Base-by-base conservation (phyloP, 106 monocot genomes). In the Triglochin maritima region DNA sequence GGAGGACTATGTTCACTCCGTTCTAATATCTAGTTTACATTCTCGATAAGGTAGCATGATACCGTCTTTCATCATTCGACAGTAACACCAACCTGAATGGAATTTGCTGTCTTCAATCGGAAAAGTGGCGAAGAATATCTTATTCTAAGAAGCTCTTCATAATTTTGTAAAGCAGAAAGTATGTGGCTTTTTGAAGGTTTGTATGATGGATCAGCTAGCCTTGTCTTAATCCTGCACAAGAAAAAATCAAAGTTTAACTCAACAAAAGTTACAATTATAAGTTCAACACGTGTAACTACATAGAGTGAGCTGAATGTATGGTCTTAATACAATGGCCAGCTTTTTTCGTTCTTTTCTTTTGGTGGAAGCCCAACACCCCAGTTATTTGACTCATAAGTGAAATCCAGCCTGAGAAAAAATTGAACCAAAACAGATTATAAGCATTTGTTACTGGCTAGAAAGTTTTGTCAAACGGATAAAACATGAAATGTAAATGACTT, bases 331-430 rank as follows among this genome's bases (percentile, higher is more conserved):
- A 88, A 52, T 44, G 76, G 92, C 92, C 92, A 93, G 71, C 72
- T 88, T 6, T 71, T 83, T 59, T 88, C 92, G 74, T 93, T 93
- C 77, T 93, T 93, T 74, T 78, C 88, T 71, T 72, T 88, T 13
- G 88, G 92, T 64, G 92, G 92, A 69, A 93, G 83, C 9, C 92
- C 92, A 44, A 93, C 83, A 55, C 88, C 92, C 92, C 92, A 93
- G 68, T 93, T 93, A 72, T 93, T 93, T 54, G 88, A 72, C 72
- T 88, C 74, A 64, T 86, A 93, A 64, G 72, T 85, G 74, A 88
- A 93, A 73, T 93, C 92, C 67, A 93, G 69, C 83, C 92, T 93
- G 59, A 70, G 72, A 79, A 49, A 67, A 16, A 68, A 65, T 10
- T n/a, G 63, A 45, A 9, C 2, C n/a, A 56, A 56, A 3, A n/a